These are phyloP conservation scores for Cladosporium sp. DNA, from an alignment of 2,329 filamentous ascomycete species.

Conservation along the genomic window DNA sequence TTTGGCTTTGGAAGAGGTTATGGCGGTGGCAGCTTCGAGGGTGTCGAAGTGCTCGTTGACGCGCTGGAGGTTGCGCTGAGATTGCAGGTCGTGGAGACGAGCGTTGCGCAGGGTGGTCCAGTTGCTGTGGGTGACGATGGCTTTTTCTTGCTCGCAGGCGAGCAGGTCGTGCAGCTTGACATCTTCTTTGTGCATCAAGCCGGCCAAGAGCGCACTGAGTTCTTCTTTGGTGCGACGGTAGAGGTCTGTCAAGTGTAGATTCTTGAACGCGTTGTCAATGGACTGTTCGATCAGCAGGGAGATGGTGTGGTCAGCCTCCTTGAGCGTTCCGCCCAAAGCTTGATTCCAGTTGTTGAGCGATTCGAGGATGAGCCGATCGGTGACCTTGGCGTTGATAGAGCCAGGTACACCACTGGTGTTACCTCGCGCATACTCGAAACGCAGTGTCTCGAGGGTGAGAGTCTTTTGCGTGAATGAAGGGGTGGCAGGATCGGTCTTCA, in stretches of 20 bases:
- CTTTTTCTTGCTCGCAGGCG: constrained; percentile 24
- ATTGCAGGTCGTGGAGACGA: constrained; percentile 28
- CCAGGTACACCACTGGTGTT: constrained; percentile 7
- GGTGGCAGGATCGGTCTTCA: not conserved
- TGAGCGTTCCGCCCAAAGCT: constrained; percentile 25
- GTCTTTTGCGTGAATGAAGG: not conserved
- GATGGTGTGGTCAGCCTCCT: not conserved
- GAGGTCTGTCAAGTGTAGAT: not conserved
- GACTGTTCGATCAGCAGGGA: not conserved
- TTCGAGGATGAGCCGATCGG: constrained; percentile 34
- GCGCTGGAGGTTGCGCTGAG: constrained; percentile 32
- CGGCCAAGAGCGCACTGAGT: constrained; percentile 34
- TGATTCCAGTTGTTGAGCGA: constrained; percentile 32
- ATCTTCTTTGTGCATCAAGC: constrained; percentile 35
- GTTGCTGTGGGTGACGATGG: constrained; percentile 9
- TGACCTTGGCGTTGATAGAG: constrained; percentile 4
- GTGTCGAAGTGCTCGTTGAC: constrained; percentile 32
- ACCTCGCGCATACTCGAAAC: not conserved
- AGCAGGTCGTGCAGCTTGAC: constrained; percentile 34
- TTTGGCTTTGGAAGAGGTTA: not conserved
- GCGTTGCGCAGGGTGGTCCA: constrained; percentile 18
- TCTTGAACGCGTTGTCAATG: not conserved
- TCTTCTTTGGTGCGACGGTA: constrained; percentile 25
- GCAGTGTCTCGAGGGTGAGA: not conserved
- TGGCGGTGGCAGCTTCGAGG: constrained; percentile 19